Conservation (phyloP, 2,329 filamentous ascomycete species). For the Microcyclosporella mali region DNA sequence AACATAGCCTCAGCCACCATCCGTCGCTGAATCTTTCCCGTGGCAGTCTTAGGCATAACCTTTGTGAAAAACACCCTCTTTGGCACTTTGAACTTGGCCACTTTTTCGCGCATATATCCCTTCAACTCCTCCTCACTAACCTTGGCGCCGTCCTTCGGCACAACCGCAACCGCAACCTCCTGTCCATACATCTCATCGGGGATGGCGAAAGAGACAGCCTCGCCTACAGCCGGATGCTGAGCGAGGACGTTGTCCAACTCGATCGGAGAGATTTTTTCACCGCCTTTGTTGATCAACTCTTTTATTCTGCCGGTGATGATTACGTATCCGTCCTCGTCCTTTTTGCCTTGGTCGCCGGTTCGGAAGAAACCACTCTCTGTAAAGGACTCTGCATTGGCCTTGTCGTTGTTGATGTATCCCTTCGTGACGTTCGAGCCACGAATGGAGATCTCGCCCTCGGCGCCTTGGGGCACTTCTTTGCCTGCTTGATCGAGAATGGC, state of each 20-base stretch:
- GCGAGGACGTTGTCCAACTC: conserved; percentile 78
- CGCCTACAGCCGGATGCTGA: conserved; percentile 64
- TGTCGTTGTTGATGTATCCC: conserved; percentile 76
- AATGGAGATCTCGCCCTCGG: conserved; percentile 77
- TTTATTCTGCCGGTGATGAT: conserved; percentile 89
- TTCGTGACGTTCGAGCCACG: conserved; percentile 75
- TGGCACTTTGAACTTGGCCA: conserved; percentile 80
- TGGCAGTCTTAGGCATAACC: conserved; percentile 80
- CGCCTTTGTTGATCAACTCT: conserved; percentile 85
- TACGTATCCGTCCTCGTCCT: conserved; percentile 73
- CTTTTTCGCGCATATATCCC: conserved; percentile 60
- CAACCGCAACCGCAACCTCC: conserved; percentile 70
- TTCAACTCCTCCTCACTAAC: conserved; percentile 55
- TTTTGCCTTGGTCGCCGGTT: conserved; percentile 79
- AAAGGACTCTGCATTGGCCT: conserved; percentile 69
- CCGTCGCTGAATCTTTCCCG: conserved; percentile 78
- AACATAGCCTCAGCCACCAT: conserved; percentile 83
- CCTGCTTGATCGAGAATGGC: conserved; percentile 67
- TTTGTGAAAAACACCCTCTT: conserved; percentile 81
- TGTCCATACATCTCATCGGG: conserved; percentile 79
- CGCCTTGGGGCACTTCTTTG: conserved; percentile 60
- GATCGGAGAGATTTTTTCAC: conserved; percentile 84
- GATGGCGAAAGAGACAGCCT: conserved; percentile 78
- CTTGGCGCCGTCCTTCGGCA: conserved; percentile 58
- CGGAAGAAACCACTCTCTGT: conserved; percentile 75